Conservation (phyloP, 1,284 basidiomycete genomes). For the Ceratobasidium sp. region DNA sequence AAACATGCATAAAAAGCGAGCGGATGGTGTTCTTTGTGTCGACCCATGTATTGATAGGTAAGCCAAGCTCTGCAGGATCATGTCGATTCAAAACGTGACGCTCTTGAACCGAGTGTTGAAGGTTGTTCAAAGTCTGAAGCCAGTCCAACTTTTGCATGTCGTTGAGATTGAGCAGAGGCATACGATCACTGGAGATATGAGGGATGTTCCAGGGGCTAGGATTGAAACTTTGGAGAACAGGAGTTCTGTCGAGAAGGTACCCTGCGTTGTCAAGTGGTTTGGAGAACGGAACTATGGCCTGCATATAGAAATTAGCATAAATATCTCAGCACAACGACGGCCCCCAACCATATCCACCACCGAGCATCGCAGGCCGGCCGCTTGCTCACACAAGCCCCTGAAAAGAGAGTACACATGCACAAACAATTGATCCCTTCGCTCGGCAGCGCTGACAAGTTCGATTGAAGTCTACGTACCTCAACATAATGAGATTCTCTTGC, state of each 20-base stretch:
- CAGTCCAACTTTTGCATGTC: constrained; percentile 8
- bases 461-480: not conserved
- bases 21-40: constrained; percentile 24
- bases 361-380: too few species aligned
- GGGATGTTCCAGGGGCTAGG: constrained; percentile 20
- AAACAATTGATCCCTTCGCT: not conserved
- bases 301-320: not conserved
- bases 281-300: constrained; percentile 12
- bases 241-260: not conserved
- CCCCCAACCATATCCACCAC: too few species aligned
- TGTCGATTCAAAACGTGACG: not conserved
- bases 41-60: not conserved
- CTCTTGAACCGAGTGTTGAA: constrained; percentile 16
- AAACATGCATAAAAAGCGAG: not conserved
- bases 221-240: not conserved
- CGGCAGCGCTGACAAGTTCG: too few species aligned
- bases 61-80: not conserved
- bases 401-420: not conserved
- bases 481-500: constrained; percentile 31
- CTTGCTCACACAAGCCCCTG: too few species aligned
- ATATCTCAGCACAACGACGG: too few species aligned
- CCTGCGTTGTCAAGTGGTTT: constrained; percentile 7
- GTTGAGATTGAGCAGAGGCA: constrained; percentile 6
- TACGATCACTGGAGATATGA: not conserved
- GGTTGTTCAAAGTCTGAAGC: not conserved